Conservation (phyloP, 2,329 filamentous ascomycete genomes). For the Trichoderma guizhouense region DNA sequence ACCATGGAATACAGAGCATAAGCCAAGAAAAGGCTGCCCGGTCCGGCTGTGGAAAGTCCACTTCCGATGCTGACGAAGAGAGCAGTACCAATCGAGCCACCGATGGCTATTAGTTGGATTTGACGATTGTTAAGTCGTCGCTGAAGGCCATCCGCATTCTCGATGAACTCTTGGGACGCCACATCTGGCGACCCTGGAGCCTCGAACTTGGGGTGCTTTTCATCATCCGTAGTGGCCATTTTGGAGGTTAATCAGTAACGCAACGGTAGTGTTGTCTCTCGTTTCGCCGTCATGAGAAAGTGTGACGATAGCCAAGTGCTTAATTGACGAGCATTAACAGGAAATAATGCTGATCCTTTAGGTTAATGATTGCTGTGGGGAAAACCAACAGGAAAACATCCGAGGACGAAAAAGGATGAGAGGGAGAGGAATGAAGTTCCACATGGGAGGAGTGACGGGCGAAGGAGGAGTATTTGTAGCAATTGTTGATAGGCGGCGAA, state of each 20-base stretch:
- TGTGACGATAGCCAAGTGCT: neutral
- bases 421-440: neutral
- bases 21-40: slow-evolving; percentile 53
- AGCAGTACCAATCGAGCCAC: slow-evolving; percentile 55
- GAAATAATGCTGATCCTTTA: neutral
- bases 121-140: slow-evolving; percentile 52
- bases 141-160: slow-evolving; percentile 40
- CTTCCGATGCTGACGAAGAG: slow-evolving; percentile 61
- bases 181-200: slow-evolving; percentile 26
- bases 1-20: slow-evolving; percentile 55
- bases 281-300: neutral
- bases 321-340: neutral
- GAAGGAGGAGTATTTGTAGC: slow-evolving; percentile 13
- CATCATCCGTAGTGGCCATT: slow-evolving; percentile 27
- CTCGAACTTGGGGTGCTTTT: slow-evolving; percentile 29
- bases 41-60: slow-evolving; percentile 45
- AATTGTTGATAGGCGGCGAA: neutral
- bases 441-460: neutral
- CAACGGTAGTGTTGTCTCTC: neutral
- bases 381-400: neutral
- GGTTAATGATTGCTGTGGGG: neutral
- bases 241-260: neutral
- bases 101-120: slow-evolving; percentile 58
- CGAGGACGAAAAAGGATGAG: neutral
- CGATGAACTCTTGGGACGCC: slow-evolving; percentile 23